These are phyloP conservation scores for Wickerhamomyces rabaulensis DNA, from an alignment of 805 yeast genomes.

Conservation along the genomic window DNA sequence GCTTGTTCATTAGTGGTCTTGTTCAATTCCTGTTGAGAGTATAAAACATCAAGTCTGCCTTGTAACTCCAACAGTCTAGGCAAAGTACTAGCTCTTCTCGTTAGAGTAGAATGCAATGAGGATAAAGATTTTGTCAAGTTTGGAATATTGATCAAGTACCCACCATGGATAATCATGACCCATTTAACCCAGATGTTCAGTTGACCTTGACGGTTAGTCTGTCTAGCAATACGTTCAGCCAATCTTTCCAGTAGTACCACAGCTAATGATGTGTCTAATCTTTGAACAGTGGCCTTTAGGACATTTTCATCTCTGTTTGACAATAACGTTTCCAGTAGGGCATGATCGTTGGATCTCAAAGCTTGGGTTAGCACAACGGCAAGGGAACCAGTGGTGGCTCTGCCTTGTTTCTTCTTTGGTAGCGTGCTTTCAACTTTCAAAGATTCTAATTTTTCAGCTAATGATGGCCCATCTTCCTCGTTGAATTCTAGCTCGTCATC, in stretches of 20 bases:
- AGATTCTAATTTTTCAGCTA: slow-evolving; percentile 49
- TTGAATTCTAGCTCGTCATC: slow-evolving; percentile 28
- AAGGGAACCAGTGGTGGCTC: slow-evolving; percentile 68
- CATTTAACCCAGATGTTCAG: slow-evolving; percentile 79
- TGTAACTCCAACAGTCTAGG: slow-evolving; percentile 74
- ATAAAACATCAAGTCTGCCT: slow-evolving; percentile 70
- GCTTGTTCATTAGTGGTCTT: slow-evolving; percentile 34
- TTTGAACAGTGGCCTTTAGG: slow-evolving; percentile 49
- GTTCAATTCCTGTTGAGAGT: slow-evolving; percentile 57
- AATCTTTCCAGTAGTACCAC: slow-evolving; percentile 51
- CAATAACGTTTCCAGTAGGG: slow-evolving; percentile 80
- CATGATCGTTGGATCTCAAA: slow-evolving; percentile 76
- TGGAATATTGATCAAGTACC: slow-evolving; percentile 41
- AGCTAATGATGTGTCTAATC: slow-evolving; percentile 51
- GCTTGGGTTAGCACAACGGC: slow-evolving; percentile 87
- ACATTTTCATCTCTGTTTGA: slow-evolving; percentile 44
- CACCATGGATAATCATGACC: slow-evolving; percentile 80
- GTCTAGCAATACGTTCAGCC: slow-evolving; percentile 55
- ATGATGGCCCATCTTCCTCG: slow-evolving; percentile 42
- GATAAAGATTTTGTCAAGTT: slow-evolving; percentile 54
- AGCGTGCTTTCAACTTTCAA: slow-evolving; percentile 22
- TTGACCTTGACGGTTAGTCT: slow-evolving; percentile 47
- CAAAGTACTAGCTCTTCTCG: slow-evolving; percentile 59
- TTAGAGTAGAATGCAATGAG: slow-evolving; percentile 58
- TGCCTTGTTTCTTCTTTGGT: slow-evolving; percentile 34